These are phyloP conservation scores for Flammula alnicola DNA, from an alignment of 1,284 basidiomycete genomes.

Conservation along the genomic window DNA sequence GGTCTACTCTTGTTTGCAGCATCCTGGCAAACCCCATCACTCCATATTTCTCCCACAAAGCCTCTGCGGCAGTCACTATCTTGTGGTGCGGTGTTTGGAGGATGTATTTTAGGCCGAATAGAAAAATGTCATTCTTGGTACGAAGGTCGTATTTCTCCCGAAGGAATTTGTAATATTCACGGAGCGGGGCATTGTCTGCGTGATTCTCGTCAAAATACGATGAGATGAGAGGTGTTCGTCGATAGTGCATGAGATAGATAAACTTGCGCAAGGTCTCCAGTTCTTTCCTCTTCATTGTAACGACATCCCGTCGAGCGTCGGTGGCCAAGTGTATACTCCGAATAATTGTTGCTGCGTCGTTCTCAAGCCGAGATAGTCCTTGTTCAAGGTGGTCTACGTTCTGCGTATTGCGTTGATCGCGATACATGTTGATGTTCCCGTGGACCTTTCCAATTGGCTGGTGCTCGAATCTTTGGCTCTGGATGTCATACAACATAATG, in stretches of 20 bases:
- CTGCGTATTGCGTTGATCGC: slow-evolving; percentile 22
- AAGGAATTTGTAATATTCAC: slow-evolving; percentile 22
- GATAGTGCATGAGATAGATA: too few relatives aligned
- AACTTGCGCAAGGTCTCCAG: too few relatives aligned
- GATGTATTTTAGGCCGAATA: slow-evolving; percentile 26
- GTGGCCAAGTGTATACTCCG: slow-evolving; percentile 19
- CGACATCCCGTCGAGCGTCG: slow-evolving; percentile 19
- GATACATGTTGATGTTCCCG: slow-evolving; percentile 28
- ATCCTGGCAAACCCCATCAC: background rate
- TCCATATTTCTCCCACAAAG: slow-evolving; percentile 3
- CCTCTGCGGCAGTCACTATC: slow-evolving; percentile 14
- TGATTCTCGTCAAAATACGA: slow-evolving; percentile 32
- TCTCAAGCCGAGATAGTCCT: too few relatives aligned
- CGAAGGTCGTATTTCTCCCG: slow-evolving; percentile 21
- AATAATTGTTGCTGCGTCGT: slow-evolving; percentile 29
- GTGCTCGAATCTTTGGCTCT: slow-evolving; percentile 18
- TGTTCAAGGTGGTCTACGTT: slow-evolving; percentile 29
- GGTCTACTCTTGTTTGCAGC: too few relatives aligned
- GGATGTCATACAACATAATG: slow-evolving; percentile 26
- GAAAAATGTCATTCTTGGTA: slow-evolving; percentile 25
- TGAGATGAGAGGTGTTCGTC: too few relatives aligned
- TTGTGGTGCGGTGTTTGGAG: slow-evolving; percentile 27
- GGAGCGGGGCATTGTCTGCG: slow-evolving; percentile 19
- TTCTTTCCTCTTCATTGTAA: too few relatives aligned
- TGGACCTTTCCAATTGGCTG: slow-evolving; percentile 26